These are phyloP conservation scores for Sarcomyxa edulis DNA, from an alignment of 768 basidiomycete species.

Conservation along the genomic window DNA sequence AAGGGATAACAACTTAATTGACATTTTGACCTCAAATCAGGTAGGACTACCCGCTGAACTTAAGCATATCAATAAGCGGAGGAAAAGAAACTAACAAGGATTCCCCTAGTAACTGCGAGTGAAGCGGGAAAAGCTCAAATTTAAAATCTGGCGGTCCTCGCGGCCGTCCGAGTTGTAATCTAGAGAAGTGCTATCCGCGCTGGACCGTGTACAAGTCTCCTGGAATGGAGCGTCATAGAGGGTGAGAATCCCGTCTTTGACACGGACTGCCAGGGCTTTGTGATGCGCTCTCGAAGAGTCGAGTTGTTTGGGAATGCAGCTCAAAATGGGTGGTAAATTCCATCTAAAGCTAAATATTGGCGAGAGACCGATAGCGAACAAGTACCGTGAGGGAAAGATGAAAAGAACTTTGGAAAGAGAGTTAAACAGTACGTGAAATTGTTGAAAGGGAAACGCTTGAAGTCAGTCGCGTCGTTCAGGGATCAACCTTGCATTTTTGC, in stretches of 20 bases:
- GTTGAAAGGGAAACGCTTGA: slow-evolving; percentile 76
- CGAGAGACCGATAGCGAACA: slow-evolving; percentile 82
- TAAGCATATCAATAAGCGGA: slow-evolving; percentile 89
- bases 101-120: slow-evolving; percentile 86
- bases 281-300: slow-evolving; percentile 72
- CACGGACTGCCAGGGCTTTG: slow-evolving; percentile 31
- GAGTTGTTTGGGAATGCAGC: slow-evolving; percentile 86
- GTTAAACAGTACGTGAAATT: too few species aligned
- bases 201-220: slow-evolving; percentile 73
- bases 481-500: too few species aligned
- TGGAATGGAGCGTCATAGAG: slow-evolving; percentile 79
- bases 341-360: slow-evolving; percentile 83
- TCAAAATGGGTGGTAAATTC: slow-evolving; percentile 80
- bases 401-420: slow-evolving; percentile 80
- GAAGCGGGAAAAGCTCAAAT: slow-evolving; percentile 83
- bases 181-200: slow-evolving; percentile 70
- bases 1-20: slow-evolving; percentile 7
- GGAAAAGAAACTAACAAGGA: slow-evolving; percentile 91
- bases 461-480: slow-evolving; percentile 56
- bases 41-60: slow-evolving; percentile 83
- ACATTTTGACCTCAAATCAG: slow-evolving; percentile 74
- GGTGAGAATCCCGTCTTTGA: slow-evolving; percentile 57
- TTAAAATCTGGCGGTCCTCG: slow-evolving; percentile 69
- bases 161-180: slow-evolving; percentile 69
- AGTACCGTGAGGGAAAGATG: slow-evolving; percentile 82